Evolutionary conservation across 768 basidiomycete species (phyloP), one percentile per base, ranked within the genome.

Genomic region (Psilocybe subaeruginosa): DNA sequence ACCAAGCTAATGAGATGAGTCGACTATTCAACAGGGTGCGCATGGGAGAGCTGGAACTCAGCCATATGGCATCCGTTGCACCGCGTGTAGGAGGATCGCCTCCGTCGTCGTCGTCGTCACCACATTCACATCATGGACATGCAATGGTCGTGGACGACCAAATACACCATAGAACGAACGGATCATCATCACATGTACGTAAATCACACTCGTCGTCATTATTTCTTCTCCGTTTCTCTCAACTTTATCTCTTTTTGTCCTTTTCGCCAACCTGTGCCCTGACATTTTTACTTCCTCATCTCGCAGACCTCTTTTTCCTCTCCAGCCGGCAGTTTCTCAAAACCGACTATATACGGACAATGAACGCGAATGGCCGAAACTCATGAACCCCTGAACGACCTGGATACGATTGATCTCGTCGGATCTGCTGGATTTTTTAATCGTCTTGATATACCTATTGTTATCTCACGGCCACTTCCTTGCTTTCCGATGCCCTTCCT

Each of bases 1-100:
- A 92, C 30, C 85, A 89, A 68, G 90, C 92, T 3, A 79, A 79
- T 39, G 84, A 89, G 69, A 89, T 96, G 82, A 67, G 85, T 75
- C 78, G 81, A 65, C 60, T 79, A 61, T 79, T 79, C 77, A 72
- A 72, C 37, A 72, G 75, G n/a, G 80, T 77, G 35, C 74, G 77
- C 6, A 72, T 68, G 35, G 81, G 80, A 19, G 78, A 80, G 49
- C 69, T 73, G 23, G 80, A 84, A 63, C 77, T 82, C 57, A 78
- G 75, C 63, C 80, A 84, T 71, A 84, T 84, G 82, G 75, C 76
- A 8, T 71, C 71, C 19, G 70, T 77, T 48, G 70, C 77, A 4
- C 76, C 78, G 9, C 76, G 78, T 46, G 66, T 76, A 16, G 67
- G 69, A 6, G 70, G 76, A 27, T 64, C 68, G 19, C 57, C 70